Evolutionary conservation across 2,329 filamentous ascomycete species (phyloP).

Genomic region (Aspergillus sp.): DNA sequence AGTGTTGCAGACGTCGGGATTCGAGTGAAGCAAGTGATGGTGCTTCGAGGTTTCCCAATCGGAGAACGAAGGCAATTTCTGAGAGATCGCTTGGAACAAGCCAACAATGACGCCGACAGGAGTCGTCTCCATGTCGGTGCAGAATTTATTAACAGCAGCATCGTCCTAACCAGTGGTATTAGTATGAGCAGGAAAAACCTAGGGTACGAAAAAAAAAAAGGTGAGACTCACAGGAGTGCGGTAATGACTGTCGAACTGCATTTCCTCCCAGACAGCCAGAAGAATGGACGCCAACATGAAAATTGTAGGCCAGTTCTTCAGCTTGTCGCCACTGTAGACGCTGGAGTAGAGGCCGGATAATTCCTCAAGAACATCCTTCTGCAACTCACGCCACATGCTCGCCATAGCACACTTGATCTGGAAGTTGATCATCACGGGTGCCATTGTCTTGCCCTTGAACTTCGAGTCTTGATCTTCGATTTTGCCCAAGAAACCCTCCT

Average conservation of each 20-base stretch:
- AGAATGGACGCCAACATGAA: conserved; percentile 95
- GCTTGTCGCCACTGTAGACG: conserved; percentile 93
- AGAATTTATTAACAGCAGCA: conserved; percentile 87
- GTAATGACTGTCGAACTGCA: conserved; percentile 98
- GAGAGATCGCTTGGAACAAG: conserved; percentile 95
- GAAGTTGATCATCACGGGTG: conserved; percentile 99
- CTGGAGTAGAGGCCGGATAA: conserved; percentile 92
- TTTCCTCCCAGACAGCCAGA: conserved; percentile 94
- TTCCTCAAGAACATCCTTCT: conserved; percentile 94
- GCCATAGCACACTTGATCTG: conserved; percentile 97
- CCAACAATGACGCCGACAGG: conserved; percentile 95
- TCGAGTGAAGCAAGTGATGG: conserved; percentile 86
- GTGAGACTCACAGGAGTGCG: conserved; percentile 63
- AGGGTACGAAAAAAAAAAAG: too few relatives aligned
- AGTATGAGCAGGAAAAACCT: background rate
- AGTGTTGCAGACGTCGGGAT: conserved; percentile 86
- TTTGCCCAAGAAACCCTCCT: conserved; percentile 74
- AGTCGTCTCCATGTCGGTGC: conserved; percentile 92
- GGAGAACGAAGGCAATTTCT: conserved; percentile 87
- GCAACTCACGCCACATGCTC: conserved; percentile 96
- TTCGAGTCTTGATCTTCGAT: conserved; percentile 84
- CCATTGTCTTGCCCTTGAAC: conserved; percentile 85
- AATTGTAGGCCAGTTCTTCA: conserved; percentile 99
- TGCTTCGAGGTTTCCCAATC: conserved; percentile 95
- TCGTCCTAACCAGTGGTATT: conserved; percentile 55